Base-by-base conservation (phyloP, 2,329 filamentous ascomycete genomes). In the Cryphonectria nitschkei region DNA sequence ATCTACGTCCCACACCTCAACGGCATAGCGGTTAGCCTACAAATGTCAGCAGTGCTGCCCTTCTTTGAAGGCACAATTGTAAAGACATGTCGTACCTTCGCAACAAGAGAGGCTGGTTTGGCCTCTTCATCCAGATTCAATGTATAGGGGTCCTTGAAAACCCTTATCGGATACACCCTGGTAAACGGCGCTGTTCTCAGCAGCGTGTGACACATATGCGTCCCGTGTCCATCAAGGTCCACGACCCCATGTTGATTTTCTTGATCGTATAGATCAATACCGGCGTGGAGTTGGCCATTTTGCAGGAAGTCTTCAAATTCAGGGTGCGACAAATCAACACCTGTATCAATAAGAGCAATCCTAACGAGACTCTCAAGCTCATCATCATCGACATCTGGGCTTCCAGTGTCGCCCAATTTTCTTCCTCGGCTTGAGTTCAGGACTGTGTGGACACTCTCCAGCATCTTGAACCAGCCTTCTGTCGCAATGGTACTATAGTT, bases 141-240 rank as follows among this genome's bases (percentile, higher is more conserved):
- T 56, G 26, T 16, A 7, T 32, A 13, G 26, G 14, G 54, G 7
- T 56, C 26, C 5, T 29, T 32, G 26, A 58, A 58, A 29, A 58
- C 29, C 32, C 54, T 58, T 14, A 34, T 32, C 14, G 54, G 54
- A 58, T 58, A 58, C 14, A 32, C 54, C 14, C 54, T 58, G 14
- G 14, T 19, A 32, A 58, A 58, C 14, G 54, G 54, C 13, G 54
- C 54, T 32, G 54, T 58, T 32, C 54, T 29, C 54, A 58, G 13
- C 54, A 58, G 2, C 29, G 54, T 58, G 16, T 58, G 54, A 34
- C 54, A 58, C 54, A 58, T 58, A 14, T 58, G 54, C 14, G 54
- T 58, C 54, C 54, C 54, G 19, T 58, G 54, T 16, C 54, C 54
- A 58, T 58, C 54, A 32, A 58, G 54, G 29, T 58, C 54, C 54